Conservation (phyloP, 345 rosid genomes). For the Schrenkiella parvula region DNA sequence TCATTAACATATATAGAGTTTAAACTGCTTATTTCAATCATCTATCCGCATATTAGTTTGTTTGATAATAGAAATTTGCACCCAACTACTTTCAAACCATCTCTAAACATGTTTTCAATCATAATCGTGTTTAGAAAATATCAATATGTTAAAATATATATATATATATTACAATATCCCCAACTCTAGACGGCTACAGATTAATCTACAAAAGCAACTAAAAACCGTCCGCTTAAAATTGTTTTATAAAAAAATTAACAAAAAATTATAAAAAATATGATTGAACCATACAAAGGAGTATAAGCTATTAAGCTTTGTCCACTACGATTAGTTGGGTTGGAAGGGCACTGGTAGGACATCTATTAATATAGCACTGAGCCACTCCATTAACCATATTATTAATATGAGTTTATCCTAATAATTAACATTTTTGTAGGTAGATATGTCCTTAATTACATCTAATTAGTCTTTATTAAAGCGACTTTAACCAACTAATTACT, state of each 20-base stretch:
- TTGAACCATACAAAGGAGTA: not conserved
- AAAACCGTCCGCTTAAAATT: not conserved
- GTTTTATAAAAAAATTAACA: not conserved
- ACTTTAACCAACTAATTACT: constrained; percentile 13
- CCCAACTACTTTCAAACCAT: not conserved
- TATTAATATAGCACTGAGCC: not conserved
- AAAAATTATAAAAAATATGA: not conserved
- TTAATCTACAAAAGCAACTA: not conserved
- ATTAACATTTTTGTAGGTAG: not conserved
- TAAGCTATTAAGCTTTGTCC: constrained; percentile 16
- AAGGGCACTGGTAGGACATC: constrained; percentile 25
- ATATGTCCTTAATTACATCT: constrained; percentile 6
- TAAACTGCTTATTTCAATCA: not conserved
- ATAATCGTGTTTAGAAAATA: not conserved
- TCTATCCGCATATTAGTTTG: not conserved
- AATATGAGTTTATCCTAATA: not conserved
- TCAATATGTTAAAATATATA: not conserved
- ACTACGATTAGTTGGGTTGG: constrained; percentile 23
- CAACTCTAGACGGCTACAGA: constrained; percentile 6
- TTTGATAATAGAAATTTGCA: not conserved
- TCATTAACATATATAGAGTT: too few relatives aligned
- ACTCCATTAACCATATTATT: not conserved
- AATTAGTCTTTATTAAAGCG: constrained; percentile 21
- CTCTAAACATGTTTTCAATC: not conserved
- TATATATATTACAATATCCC: not conserved